Percentiles rank a stretch among this genome's conserved stretches.
These are phyloP conservation scores for Pseudisothecium myosuroides DNA, from an alignment of 225 moss, liverwort and hornwort species.

Conservation along the genomic window DNA sequence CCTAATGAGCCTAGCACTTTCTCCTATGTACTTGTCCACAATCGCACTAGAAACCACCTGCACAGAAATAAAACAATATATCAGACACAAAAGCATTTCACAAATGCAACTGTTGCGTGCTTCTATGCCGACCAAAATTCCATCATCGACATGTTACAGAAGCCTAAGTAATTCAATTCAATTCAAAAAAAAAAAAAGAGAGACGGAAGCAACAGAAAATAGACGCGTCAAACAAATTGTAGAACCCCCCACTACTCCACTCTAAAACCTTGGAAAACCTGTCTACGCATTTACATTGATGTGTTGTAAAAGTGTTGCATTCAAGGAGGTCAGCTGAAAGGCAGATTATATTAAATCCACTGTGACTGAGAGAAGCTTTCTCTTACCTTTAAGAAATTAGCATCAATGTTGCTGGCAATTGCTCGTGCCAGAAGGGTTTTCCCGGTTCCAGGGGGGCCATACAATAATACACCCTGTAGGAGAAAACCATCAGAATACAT, in stretches of 20 bases:
- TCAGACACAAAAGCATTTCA: neutral
- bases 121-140: neutral
- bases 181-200: neutral
- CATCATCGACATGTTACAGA: neutral
- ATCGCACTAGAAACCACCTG: conserved; percentile 99
- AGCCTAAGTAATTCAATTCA: neutral
- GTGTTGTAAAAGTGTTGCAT: neutral
- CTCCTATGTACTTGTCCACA: conserved; percentile 98
- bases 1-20: conserved; percentile 94
- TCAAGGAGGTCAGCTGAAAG: neutral
- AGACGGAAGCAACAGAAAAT: neutral
- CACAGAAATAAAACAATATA: neutral
- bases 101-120: neutral
- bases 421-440: conserved; percentile 88
- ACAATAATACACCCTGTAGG: conserved; percentile 74
- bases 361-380: neutral
- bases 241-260: neutral
- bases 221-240: neutral
- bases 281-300: neutral
- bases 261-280: neutral
- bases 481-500: neutral
- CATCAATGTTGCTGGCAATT: conserved; percentile 97
- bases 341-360: neutral
- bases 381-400: conserved; percentile 90
- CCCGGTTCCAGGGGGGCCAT: conserved; percentile 95